phyloP scores from a whole-genome alignment of 108 stramenopile genomes.

The Skeletonema potamos region DNA sequence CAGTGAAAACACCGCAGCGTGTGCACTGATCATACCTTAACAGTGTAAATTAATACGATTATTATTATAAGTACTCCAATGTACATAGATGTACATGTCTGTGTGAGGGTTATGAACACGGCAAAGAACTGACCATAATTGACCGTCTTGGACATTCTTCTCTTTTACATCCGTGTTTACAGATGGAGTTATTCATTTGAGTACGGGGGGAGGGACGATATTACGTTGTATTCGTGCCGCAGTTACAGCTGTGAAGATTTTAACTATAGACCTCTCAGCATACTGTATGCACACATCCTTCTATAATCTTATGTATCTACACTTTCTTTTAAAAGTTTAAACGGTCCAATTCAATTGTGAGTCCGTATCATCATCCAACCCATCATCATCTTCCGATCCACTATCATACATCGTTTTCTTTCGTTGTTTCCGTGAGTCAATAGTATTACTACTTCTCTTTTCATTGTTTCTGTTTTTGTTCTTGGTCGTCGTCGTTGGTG shows the following conservation, averaged over 20 bases:
- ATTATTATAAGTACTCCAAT: too few relatives aligned
- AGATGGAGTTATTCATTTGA: not conserved
- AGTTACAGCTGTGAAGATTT: not conserved
- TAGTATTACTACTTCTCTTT: not conserved
- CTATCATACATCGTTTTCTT: constrained; percentile 1
- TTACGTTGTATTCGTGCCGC: not conserved
- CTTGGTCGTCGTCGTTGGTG: not conserved
- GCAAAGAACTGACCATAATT: too few relatives aligned
- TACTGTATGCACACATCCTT: too few relatives aligned
- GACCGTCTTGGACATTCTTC: too few relatives aligned
- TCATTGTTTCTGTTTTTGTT: too few relatives aligned
- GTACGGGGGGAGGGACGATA: not conserved
- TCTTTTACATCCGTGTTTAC: not conserved
- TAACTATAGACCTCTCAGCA: not conserved
- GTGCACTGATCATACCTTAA: too few relatives aligned
- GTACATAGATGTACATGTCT: too few relatives aligned
- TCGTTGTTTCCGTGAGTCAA: not conserved
- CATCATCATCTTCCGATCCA: not conserved
- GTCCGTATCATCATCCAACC: not conserved
- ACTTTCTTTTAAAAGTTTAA: not conserved
- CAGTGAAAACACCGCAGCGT: too few relatives aligned
- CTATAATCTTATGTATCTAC: too few relatives aligned
- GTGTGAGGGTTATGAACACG: too few relatives aligned
- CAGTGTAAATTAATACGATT: too few relatives aligned
- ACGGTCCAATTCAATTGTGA: constrained; percentile 1